Evolutionary conservation across 352 stramenopile species (phyloP).

Genomic region (Pythium plurisporium): DNA sequence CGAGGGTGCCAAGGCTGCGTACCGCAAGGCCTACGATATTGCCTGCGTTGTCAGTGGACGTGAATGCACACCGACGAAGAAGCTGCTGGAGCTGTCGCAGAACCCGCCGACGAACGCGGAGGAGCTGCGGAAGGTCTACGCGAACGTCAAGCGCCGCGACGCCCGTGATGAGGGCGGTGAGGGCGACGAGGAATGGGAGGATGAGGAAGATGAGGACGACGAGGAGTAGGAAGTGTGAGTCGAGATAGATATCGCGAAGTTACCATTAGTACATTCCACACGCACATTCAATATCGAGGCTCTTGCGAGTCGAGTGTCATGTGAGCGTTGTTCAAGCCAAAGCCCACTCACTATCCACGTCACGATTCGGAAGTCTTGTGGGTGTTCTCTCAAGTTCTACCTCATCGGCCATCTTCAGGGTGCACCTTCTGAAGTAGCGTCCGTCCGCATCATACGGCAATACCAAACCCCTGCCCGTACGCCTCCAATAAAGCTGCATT

Average conservation of each 20-base stretch:
- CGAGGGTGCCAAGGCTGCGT: slow-evolving; percentile 42
- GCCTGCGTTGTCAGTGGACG: slow-evolving; percentile 56
- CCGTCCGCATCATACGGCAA: no score
- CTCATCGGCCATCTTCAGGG: no score
- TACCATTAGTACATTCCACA: not conserved
- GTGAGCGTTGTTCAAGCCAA: no score
- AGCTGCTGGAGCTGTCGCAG: slow-evolving; percentile 54
- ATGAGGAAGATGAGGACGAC: slow-evolving; percentile 33
- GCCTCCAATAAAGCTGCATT: no score
- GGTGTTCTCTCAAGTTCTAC: no score
- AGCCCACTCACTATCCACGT: no score
- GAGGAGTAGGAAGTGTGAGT: slow-evolving; percentile 1
- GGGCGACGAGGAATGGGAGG: slow-evolving; percentile 33
- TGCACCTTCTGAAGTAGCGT: no score
- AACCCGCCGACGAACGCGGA: slow-evolving; percentile 56
- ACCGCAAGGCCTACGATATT: slow-evolving; percentile 48
- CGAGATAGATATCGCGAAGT: not conserved
- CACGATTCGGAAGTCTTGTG: no score
- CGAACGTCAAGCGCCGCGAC: slow-evolving; percentile 26
- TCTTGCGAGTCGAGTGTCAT: no score
- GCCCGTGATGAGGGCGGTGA: slow-evolving; percentile 30
- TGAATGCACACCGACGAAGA: slow-evolving; percentile 56
- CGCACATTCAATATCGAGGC: no score
- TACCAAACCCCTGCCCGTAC: no score
- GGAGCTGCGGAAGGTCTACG: slow-evolving; percentile 59